These are phyloP conservation scores for Tarenaya hassleriana DNA, from an alignment of 345 rosid species.

Conservation along the genomic window DNA sequence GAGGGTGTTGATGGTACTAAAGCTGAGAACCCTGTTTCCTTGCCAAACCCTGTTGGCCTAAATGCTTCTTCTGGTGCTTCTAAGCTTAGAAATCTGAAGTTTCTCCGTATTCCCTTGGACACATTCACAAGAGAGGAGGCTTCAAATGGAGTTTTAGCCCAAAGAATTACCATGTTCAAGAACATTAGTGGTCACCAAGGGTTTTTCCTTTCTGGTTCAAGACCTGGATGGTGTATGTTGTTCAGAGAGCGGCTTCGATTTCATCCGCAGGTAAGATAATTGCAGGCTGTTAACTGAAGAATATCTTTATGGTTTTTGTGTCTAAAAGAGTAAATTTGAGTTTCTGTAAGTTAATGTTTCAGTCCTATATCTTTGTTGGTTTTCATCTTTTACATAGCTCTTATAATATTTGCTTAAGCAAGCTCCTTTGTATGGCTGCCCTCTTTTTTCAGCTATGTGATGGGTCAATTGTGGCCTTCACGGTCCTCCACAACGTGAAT, in stretches of 20 bases:
- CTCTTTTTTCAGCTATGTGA: constrained; percentile 65
- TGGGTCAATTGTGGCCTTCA: constrained; percentile 87
- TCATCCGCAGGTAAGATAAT: constrained; percentile 85
- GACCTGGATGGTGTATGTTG: constrained; percentile 97
- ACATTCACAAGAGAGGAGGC: constrained; percentile 71
- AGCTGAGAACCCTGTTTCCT: constrained; percentile 43
- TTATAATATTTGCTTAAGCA: constrained; percentile 15
- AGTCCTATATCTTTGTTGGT: constrained; percentile 5
- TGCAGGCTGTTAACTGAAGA: constrained; percentile 1
- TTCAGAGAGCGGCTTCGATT: constrained; percentile 84
- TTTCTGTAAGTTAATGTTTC: not conserved
- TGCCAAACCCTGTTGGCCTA: constrained; percentile 36
- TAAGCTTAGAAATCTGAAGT: constrained; percentile 80
- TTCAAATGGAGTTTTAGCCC: constrained; percentile 41
- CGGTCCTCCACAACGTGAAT: constrained; percentile 96
- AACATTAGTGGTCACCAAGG: constrained; percentile 88
- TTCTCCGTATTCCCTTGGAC: constrained; percentile 67
- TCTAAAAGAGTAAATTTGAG: constrained; percentile 14
- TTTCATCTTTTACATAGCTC: constrained; percentile 7
- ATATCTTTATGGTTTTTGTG: constrained; percentile 7
- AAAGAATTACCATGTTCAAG: constrained; percentile 75
- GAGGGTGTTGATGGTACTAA: constrained; percentile 69
- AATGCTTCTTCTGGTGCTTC: constrained; percentile 46
- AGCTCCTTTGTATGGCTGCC: constrained; percentile 25
- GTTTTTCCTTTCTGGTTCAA: constrained; percentile 86